phyloP scores from a whole-genome alignment of 768 basidiomycete genomes.

The Trametes gibbosa region DNA sequence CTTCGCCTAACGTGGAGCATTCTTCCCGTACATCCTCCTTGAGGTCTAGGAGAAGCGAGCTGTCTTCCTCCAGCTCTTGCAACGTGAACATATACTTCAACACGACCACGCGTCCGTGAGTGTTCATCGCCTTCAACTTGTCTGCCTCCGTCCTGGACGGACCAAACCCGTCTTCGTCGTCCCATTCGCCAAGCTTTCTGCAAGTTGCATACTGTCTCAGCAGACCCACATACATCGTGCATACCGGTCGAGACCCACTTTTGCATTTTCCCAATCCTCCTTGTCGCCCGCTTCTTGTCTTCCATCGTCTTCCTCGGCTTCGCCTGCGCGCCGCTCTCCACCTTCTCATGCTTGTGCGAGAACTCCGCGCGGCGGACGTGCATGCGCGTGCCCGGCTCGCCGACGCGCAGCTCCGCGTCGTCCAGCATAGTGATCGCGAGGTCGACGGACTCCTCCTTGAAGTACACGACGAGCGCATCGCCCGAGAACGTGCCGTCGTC shows the following conservation, averaged over 20 bases:
- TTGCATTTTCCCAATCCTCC: conserved; percentile 82
- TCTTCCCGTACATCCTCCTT: conserved; percentile 98
- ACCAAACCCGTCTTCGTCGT: conserved; percentile 90
- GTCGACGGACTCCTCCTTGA: conserved; percentile 93
- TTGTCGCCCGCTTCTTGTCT: conserved; percentile 75
- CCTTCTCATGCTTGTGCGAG: conserved; percentile 56
- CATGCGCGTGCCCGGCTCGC: conserved; percentile 73
- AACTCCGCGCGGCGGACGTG: conserved; percentile 76
- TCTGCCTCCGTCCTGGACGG: conserved; percentile 62
- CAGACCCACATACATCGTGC: no score
- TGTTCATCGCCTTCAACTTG: conserved; percentile 41
- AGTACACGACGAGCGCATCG: conserved; percentile 93
- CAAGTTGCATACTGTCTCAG: background rate
- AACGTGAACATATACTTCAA: conserved; percentile 94
- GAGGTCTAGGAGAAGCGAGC: conserved; percentile 81
- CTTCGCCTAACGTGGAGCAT: conserved; percentile 84
- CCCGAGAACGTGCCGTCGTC: conserved; percentile 89
- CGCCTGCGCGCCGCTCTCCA: conserved; percentile 29
- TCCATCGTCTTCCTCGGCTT: conserved; percentile 57
- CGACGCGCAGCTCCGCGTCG: conserved; percentile 86
- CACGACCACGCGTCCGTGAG: conserved; percentile 80
- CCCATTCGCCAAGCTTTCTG: conserved; percentile 93
- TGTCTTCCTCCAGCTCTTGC: conserved; percentile 80
- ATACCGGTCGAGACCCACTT: conserved; percentile 46
- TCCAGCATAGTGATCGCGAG: conserved; percentile 85